Conservation (phyloP, 495 filamentous ascomycete genomes). For the Neurospora africana region DNA sequence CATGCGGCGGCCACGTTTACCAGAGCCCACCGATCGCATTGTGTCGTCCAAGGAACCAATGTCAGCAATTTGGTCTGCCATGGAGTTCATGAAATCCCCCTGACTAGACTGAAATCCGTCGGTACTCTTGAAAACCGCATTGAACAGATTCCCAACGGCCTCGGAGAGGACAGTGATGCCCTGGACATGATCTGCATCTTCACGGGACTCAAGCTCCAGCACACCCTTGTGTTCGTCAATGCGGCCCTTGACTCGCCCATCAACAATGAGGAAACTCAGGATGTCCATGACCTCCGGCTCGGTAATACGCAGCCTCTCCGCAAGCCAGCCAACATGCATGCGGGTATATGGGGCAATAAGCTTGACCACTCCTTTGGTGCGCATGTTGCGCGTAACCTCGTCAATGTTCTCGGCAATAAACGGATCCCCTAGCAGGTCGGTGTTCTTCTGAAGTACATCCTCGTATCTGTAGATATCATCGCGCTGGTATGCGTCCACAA, state of each 20-base stretch:
- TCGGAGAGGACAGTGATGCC: conserved; percentile 65
- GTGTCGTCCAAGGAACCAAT: background rate
- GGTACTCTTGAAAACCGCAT: conserved; percentile 55
- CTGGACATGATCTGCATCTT: conserved; percentile 61
- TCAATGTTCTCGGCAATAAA: conserved; percentile 99
- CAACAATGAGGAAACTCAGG: conserved; percentile 81
- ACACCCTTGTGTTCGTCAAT: conserved; percentile 83
- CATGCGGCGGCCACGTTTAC: background rate
- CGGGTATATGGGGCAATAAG: conserved; percentile 90
- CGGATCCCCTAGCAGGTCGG: conserved; percentile 78
- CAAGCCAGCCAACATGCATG: conserved; percentile 78
- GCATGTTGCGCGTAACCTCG: conserved; percentile 96
- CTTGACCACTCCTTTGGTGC: conserved; percentile 89
- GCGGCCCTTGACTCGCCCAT: conserved; percentile 72
- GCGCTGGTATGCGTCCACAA: conserved; percentile 91
- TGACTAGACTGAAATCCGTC: conserved; percentile 48
- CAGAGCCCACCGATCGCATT: background rate
- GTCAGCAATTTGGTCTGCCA: background rate
- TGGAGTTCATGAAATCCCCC: background rate
- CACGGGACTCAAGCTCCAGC: conserved; percentile 65
- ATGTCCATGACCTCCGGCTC: conserved; percentile 86
- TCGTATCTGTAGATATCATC: conserved; percentile 93
- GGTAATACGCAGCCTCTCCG: conserved; percentile 72
- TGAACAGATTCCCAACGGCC: conserved; percentile 55
- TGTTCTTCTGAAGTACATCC: conserved; percentile 73